Conservation (phyloP, 2,329 filamentous ascomycete genomes). For the Colletotrichum destructivum region DNA sequence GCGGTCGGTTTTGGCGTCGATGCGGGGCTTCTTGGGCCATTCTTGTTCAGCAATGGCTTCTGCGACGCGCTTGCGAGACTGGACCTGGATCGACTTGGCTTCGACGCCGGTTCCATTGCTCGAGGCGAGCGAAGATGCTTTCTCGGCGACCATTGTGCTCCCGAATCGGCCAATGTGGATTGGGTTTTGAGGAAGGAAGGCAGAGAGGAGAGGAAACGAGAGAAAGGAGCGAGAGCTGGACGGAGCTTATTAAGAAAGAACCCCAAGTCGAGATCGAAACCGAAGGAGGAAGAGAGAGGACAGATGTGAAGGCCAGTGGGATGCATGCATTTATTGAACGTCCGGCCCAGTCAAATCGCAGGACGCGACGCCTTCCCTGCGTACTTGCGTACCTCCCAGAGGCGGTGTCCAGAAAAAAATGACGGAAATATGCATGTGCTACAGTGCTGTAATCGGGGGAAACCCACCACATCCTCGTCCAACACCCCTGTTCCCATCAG, state of each 20-base stretch:
- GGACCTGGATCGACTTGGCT: conserved; percentile 45
- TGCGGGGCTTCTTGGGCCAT: conserved; percentile 62
- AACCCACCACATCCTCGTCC: conserved; percentile 35
- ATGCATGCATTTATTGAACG: conserved; percentile 34
- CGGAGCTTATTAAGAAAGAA: neutral
- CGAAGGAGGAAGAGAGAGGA: neutral
- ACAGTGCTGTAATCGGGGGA: conserved; percentile 8
- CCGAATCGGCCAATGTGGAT: neutral
- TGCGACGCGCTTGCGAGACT: conserved; percentile 60
- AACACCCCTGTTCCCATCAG: conserved; percentile 17
- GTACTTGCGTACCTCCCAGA: conserved; percentile 21
- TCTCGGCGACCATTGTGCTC: conserved; percentile 18
- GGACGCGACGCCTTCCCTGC: conserved; percentile 10
- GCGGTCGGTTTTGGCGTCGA: conserved; percentile 79
- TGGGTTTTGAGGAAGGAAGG: neutral
- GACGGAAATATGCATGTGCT: conserved; percentile 31
- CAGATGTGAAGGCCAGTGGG: neutral
- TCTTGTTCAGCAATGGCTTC: conserved; percentile 54
- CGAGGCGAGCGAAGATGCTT: conserved; percentile 33
- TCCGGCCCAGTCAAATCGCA: conserved; percentile 6
- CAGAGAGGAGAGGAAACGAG: neutral
- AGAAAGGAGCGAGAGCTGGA: too few relatives aligned
- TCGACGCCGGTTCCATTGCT: conserved; percentile 23
- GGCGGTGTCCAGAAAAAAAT: conserved; percentile 33
- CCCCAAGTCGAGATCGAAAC: neutral